phyloP scores from a whole-genome alignment of 768 basidiomycete species.

The Dendrothele bispora region DNA sequence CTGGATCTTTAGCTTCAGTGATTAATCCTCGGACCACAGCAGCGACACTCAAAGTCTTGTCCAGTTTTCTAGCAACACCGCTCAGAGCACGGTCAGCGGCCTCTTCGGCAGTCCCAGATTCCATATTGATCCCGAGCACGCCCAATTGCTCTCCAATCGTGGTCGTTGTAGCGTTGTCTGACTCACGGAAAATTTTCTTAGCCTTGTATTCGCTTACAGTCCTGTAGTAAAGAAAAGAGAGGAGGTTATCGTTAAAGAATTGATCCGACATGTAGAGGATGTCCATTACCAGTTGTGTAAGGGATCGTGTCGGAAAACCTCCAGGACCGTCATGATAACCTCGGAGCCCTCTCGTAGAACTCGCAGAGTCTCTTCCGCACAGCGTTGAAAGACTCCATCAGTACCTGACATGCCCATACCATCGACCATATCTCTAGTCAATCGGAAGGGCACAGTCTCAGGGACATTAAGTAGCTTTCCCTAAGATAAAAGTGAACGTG shows the following conservation, averaged over 20 bases:
- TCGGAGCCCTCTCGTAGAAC: slow-evolving; percentile 85
- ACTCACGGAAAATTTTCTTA: slow-evolving; percentile 59
- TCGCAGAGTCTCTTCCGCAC: slow-evolving; percentile 91
- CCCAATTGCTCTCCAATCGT: slow-evolving; percentile 33
- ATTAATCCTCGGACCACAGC: slow-evolving; percentile 93
- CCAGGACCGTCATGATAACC: slow-evolving; percentile 91
- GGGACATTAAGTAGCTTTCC: slow-evolving; percentile 79
- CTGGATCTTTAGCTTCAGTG: slow-evolving; percentile 77
- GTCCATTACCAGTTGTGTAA: slow-evolving; percentile 87
- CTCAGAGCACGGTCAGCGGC: slow-evolving; percentile 87
- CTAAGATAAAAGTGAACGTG: slow-evolving; percentile 38
- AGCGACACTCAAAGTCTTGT: slow-evolving; percentile 84
- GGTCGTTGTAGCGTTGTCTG: slow-evolving; percentile 23
- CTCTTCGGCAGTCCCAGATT: slow-evolving; percentile 71
- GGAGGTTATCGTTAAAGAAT: too few species aligned
- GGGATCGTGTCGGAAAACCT: slow-evolving; percentile 97
- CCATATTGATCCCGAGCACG: slow-evolving; percentile 62
- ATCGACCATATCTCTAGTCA: slow-evolving; percentile 93
- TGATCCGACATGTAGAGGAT: too few species aligned
- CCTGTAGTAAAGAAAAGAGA: slow-evolving; percentile 40
- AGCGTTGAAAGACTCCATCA: slow-evolving; percentile 92
- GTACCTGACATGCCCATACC: slow-evolving; percentile 90
- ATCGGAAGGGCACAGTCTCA: slow-evolving; percentile 91
- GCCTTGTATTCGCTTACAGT: slow-evolving; percentile 73
- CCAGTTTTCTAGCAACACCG: slow-evolving; percentile 79